These are phyloP conservation scores for Porcisia deanei DNA, from an alignment of 208 protist genomes.

Conservation along the genomic window DNA sequence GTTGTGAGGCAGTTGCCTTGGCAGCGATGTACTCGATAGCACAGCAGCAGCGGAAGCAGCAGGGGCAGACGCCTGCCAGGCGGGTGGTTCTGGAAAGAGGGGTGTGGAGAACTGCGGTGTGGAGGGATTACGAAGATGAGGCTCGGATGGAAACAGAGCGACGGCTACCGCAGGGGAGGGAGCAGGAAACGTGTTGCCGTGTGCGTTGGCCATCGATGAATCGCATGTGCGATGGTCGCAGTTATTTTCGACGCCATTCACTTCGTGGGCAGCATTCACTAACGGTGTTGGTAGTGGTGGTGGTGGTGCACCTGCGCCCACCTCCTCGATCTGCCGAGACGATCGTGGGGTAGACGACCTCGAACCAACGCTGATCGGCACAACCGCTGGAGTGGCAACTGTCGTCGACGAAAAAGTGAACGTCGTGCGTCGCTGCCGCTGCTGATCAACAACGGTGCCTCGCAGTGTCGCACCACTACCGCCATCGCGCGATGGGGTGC, in stretches of 20 bases:
- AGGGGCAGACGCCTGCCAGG: neutral
- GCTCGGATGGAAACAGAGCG: neutral
- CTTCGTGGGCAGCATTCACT: neutral
- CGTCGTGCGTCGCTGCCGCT: conserved; percentile 34
- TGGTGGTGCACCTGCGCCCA: neutral
- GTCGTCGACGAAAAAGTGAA: conserved; percentile 29
- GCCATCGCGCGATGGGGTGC: conserved; percentile 17
- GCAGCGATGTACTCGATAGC: neutral
- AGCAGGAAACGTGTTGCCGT: neutral
- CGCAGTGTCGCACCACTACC: neutral
- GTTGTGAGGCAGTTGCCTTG: neutral
- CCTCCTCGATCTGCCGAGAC: conserved; percentile 6
- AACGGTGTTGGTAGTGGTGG: neutral
- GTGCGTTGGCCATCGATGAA: conserved; percentile 12
- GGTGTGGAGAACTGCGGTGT: conserved; percentile 34
- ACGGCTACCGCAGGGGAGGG: neutral
- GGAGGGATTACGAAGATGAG: neutral
- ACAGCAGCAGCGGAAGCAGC: neutral
- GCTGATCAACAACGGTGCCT: neutral
- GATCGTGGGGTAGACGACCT: conserved; percentile 1
- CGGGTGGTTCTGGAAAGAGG: conserved; percentile 44
- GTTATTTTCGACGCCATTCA: neutral
- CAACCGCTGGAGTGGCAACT: neutral
- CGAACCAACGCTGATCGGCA: neutral
- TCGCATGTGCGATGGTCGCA: conserved; percentile 38